Conservation (phyloP, 352 stramenopile species). For the Globisporangium parvum region DNA sequence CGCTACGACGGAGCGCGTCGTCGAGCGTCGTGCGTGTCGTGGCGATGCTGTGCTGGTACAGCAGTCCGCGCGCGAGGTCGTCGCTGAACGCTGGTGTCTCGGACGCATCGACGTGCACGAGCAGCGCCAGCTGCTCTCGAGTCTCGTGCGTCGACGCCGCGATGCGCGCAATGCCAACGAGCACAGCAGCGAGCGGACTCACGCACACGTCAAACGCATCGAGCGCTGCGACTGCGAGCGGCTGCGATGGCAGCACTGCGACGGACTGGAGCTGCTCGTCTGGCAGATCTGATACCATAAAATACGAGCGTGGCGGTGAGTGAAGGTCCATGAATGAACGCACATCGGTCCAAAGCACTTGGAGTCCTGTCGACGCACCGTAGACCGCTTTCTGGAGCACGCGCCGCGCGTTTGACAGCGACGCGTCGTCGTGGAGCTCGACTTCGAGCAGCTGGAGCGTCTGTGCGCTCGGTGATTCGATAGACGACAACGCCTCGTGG, state of each 20-base stretch:
- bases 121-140: not conserved
- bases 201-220: constrained; percentile 13
- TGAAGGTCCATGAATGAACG: not conserved
- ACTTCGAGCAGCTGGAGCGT: constrained; percentile 29
- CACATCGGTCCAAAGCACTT: not conserved
- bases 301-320: not conserved
- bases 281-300: constrained; percentile 1
- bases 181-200: constrained; percentile 9
- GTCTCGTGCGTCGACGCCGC: constrained; percentile 1
- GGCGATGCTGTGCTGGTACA: constrained; percentile 32
- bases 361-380: not conserved
- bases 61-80: constrained; percentile 15
- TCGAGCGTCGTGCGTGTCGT: constrained; percentile 8
- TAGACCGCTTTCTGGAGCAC: constrained; percentile 7
- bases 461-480: constrained; percentile 9
- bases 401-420: constrained; percentile 2
- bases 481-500: not conserved
- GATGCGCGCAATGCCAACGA: constrained; percentile 3
- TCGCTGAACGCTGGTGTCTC: not conserved
- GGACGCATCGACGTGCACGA: not conserved
- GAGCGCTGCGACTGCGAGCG: not conserved
- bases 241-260: constrained; percentile 7
- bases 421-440: constrained; percentile 20
- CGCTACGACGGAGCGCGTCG: not conserved
- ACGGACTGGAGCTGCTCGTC: constrained; percentile 9